A percentile compares a stretch with the other conserved stretches of the same genome.
These are phyloP conservation scores for Fusarium redolens DNA, from an alignment of 2,329 filamentous ascomycete species.

Conservation along the genomic window DNA sequence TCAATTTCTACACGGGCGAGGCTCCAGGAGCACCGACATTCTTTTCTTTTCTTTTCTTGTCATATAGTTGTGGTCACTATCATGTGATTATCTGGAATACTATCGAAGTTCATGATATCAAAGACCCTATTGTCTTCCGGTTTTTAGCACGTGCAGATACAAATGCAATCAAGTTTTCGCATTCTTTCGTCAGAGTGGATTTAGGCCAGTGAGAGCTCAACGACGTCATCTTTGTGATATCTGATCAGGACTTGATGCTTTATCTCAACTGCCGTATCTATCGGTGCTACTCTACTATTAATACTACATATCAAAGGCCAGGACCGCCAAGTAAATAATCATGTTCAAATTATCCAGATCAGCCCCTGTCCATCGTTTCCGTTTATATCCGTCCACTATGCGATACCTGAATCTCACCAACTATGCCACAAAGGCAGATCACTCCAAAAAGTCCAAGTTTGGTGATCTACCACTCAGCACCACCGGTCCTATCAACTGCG, in stretches of 20 bases:
- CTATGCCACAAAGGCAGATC: conserved; percentile 24
- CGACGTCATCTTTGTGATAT: conserved; percentile 31
- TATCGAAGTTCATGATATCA: background rate
- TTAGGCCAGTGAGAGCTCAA: conserved; percentile 11
- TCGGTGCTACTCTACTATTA: background rate
- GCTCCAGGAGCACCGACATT: conserved; percentile 64
- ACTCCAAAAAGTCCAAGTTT: conserved; percentile 46
- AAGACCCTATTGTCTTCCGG: background rate
- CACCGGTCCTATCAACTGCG: conserved; percentile 51
- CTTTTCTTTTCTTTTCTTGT: background rate
- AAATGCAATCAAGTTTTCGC: conserved; percentile 13
- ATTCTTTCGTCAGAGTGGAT: conserved; percentile 35
- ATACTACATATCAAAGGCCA: background rate
- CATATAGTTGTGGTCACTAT: background rate
- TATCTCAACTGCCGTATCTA: background rate
- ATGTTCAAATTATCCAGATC: conserved; percentile 18
- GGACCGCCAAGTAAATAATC: background rate
- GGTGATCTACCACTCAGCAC: conserved; percentile 51
- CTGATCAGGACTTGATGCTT: conserved; percentile 3
- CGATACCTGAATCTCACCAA: background rate
- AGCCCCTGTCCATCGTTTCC: background rate
- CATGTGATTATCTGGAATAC: background rate
- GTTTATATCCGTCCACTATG: background rate
- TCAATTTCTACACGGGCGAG: conserved; percentile 58
- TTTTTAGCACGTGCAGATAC: conserved; percentile 12